Base-by-base conservation (phyloP, 2,329 filamentous ascomycete species). In the Talaromyces pinophilus region DNA sequence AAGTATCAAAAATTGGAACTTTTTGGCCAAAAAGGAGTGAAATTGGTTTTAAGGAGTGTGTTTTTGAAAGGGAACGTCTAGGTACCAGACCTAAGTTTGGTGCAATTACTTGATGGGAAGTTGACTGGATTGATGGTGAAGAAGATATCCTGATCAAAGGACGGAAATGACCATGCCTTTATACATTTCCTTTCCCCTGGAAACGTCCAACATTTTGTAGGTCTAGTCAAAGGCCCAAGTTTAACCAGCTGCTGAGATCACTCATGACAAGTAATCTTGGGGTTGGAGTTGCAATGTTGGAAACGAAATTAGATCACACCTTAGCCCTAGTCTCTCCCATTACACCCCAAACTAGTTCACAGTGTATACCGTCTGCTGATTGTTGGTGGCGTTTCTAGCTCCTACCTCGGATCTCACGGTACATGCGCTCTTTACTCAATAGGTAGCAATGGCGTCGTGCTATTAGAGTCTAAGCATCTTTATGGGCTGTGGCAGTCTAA, bases 11-110 rank as follows among this genome's bases (percentile, higher is more conserved):
- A 48, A 10, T n/a, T 17, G n/a, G 15, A n/a, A 54, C 50, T 50
- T 50, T 50, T 50, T 25, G 17, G 25, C 11, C 17, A 54, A 33
- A n/a, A 30, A 54, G 10, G 46, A 28, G 22, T 50, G 48, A 28
- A 28, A 11, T 17, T 50, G 17, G 4, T 44, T 19, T 15, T 15
- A 48, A 60, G 54, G 63, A 59, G 33, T 52, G 55, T 48, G 22
- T 40, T 48, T 48, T 48, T 42, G 28, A 52, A 50, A 60, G 30
- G 57, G 63, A 65, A 61, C 44, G 57, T 61, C 19, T 54, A 65
- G 63, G 63, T 65, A 59, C 44, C 63, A 59, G 63, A 65, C 63
- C 63, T 65, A 25, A 33, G 3, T 5, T 54, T 54, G 15, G 33
- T 54, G 50, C 28, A 33, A 33, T 48, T n/a, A 8, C 35, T 50